Evolutionary conservation across 1,284 basidiomycete species (phyloP).

Genomic region (Apiotrichum laibachii): DNA sequence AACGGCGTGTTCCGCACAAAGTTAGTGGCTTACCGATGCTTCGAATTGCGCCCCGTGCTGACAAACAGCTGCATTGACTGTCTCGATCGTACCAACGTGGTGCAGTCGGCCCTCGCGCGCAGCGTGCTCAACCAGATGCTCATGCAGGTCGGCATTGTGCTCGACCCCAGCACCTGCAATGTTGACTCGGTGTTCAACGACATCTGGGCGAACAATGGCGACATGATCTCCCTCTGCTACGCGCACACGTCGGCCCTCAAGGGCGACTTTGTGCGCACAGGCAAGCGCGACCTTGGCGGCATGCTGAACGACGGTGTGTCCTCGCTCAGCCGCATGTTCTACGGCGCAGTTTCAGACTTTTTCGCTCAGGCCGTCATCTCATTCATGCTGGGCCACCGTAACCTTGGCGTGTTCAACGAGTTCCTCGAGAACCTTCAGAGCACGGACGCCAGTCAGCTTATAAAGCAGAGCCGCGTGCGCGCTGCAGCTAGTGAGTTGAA

Average conservation of each 20-base stretch:
- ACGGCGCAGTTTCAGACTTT: conserved; percentile 76
- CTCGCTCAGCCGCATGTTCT: conserved; percentile 69
- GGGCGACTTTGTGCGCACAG: conserved; percentile 96
- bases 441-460: conserved; percentile 82
- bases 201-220: conserved; percentile 70
- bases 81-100: conserved; percentile 81
- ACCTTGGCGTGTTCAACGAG: conserved; percentile 80
- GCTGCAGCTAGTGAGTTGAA: conserved; percentile 66
- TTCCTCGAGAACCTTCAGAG: conserved; percentile 81
- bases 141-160: conserved; percentile 62
- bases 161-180: conserved; percentile 48
- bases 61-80: conserved; percentile 87
- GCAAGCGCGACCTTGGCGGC: conserved; percentile 85
- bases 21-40: too few species aligned
- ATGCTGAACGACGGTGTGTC: conserved; percentile 89
- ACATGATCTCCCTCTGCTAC: conserved; percentile 56
- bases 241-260: conserved; percentile 63
- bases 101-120: conserved; percentile 85
- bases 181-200: conserved; percentile 83
- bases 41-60: not conserved
- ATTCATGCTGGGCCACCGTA: conserved; percentile 80
- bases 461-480: conserved; percentile 80
- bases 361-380: conserved; percentile 94
- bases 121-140: conserved; percentile 76
- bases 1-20: conserved; percentile 71